Evolutionary conservation across 805 yeast species (phyloP).

Genomic region (Metschnikowia borealis): DNA sequence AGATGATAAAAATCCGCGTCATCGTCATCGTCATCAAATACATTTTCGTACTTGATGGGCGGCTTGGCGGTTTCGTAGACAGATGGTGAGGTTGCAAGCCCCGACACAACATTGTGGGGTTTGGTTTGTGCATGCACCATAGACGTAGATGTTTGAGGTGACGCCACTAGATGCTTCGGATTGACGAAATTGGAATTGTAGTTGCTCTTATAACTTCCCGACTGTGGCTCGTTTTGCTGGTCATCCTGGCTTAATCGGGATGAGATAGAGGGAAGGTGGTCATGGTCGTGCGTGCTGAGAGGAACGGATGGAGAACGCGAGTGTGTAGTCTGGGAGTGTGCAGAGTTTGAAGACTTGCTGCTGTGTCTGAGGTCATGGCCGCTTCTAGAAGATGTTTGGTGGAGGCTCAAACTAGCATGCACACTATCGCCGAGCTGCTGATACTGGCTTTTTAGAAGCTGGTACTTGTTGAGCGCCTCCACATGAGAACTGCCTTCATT

Average conservation of each 20-base stretch:
- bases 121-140: slow-evolving; percentile 21
- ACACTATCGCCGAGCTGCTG: slow-evolving; percentile 55
- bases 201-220: not conserved
- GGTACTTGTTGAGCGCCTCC: slow-evolving; percentile 50
- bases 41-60: slow-evolving; percentile 33
- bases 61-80: slow-evolving; percentile 19
- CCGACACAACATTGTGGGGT: slow-evolving; percentile 19
- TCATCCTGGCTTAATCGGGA: slow-evolving; percentile 27
- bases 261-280: slow-evolving; percentile 30
- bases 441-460: slow-evolving; percentile 48
- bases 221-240: not conserved
- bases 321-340: slow-evolving; percentile 16
- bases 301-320: slow-evolving; percentile 17
- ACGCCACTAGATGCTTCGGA: slow-evolving; percentile 11
- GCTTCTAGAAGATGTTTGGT: slow-evolving; percentile 15
- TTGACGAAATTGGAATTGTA: slow-evolving; percentile 1
- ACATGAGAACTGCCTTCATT: slow-evolving; percentile 23
- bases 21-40: slow-evolving; percentile 47
- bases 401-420: slow-evolving; percentile 44
- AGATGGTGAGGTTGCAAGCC: slow-evolving; percentile 37
- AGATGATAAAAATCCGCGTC: slow-evolving; percentile 11
- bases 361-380: slow-evolving; percentile 6
- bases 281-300: slow-evolving; percentile 24
- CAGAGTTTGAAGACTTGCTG: slow-evolving; percentile 1
- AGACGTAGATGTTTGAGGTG: slow-evolving; percentile 24